Conservation (phyloP, 129 eudicot species). For the Flaveria sonorensis region DNA sequence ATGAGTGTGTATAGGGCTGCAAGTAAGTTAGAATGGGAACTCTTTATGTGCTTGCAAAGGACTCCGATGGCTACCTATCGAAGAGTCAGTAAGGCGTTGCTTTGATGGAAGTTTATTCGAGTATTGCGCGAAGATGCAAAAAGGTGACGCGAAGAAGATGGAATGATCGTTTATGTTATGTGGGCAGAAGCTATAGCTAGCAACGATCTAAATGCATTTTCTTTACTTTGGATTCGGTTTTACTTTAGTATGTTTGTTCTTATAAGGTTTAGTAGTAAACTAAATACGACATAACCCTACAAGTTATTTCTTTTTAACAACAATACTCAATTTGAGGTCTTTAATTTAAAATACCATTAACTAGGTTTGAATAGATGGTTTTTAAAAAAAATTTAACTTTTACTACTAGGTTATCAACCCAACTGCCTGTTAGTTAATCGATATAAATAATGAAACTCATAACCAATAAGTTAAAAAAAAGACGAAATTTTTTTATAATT, state of each 20-base stretch:
- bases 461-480: too few species aligned
- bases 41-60: slow-evolving; percentile 58
- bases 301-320: too few species aligned
- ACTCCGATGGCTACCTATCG: slow-evolving; percentile 54
- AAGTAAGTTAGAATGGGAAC: slow-evolving; percentile 55
- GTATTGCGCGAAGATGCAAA: slow-evolving; percentile 50
- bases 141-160: slow-evolving; percentile 37
- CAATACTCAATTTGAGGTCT: too few species aligned
- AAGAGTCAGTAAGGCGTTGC: slow-evolving; percentile 67
- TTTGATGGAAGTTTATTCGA: slow-evolving; percentile 66
- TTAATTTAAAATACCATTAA: too few species aligned
- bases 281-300: neutral
- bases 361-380: too few species aligned
- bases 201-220: slow-evolving; percentile 16
- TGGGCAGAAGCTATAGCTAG: slow-evolving; percentile 22
- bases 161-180: slow-evolving; percentile 30
- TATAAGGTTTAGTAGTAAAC: neutral
- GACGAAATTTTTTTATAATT: too few species aligned
- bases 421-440: too few species aligned
- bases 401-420: too few species aligned
- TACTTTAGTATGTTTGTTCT: neutral
- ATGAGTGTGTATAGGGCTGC: slow-evolving; percentile 33
- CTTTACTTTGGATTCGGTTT: neutral
- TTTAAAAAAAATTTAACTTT: too few species aligned
- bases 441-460: too few species aligned